Evolutionary conservation across 371 early-diverging fungal species (phyloP), one percentile per base, ranked within the genome.

Genomic region (Sporodiniella umbellata): DNA sequence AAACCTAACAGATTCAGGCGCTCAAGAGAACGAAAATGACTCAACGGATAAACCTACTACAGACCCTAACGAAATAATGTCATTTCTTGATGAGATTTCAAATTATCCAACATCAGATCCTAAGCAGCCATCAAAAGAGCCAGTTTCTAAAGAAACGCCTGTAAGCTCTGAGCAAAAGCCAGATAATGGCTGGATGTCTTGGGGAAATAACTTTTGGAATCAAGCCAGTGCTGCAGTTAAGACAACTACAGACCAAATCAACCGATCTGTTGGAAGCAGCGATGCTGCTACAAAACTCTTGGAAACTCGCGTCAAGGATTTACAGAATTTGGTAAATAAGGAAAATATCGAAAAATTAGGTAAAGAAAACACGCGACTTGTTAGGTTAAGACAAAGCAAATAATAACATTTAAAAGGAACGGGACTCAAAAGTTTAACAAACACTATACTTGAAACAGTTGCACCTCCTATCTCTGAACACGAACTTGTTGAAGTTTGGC

Each of bases 401-500:
- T n/a, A n/a, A n/a, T n/a, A n/a, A n/a, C n/a, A n/a, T n/a, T n/a
- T n/a, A n/a, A n/a, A n/a, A 58, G 80, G 84, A 66, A 75, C 45
- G 54, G 54, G 44, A 6, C 14, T 64, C 1, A 62, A 62, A 26
- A 50, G 52, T 19, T 38, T 62, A 23, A 62, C 62, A 33, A 56
- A 53, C 1, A 75, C 81, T 2, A 72, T 85, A 6, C 43, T 85
- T 30, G 83, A 85, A 25, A 81, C 80, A 28, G 81, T 85, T 23
- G 85, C 81, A 6, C 85, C 85, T 14, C 83, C 85, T 30, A 83
- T 85, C 48, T 78, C 82, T 14, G 84, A 85, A 46, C 84, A 85
- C 48, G 86, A 83, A 51, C 51, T 85, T 10, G 86, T 85, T 1
- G 83, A 83, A 55, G 72, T 85, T 8, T 83, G 79, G 79, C 48